Base-by-base conservation (phyloP, 192 early-diverging fungal genomes). In the Entophlyctis luteolus region DNA sequence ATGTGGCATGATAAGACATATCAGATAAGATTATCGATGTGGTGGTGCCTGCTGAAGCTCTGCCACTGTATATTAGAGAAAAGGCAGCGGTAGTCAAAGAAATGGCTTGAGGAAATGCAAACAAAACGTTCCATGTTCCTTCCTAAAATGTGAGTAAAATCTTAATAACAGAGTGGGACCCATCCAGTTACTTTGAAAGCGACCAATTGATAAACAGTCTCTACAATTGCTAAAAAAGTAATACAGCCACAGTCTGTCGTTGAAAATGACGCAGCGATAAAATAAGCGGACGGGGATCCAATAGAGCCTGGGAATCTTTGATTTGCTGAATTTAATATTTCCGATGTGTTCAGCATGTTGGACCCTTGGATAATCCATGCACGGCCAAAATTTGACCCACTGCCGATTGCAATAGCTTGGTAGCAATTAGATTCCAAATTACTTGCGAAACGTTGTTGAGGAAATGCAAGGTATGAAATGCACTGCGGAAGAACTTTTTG, bases 331-430 rank as follows among this genome's bases (percentile, higher is more conserved):
- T 27, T 45, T 45, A 42, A 31, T 10, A 49, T 2, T 49, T 49
- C 60, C n/a, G 47, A 22, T 16, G 28, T 18, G 8, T 34, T 63
- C 10, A 49, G 34, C n/a, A 6, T 29, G 20, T 48, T 48, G n/a
- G 1, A 34, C 8, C 60, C 60, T 34, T 63, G 46, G 20, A 63
- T 32, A 5, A 63, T 10, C 60, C 60, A 63, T 32, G 47, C 60
- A 2, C 47, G n/a, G 32, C 60, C 60, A 18, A 32, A 45, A 32
- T 14, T 33, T 16, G 23, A 6, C 4, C 42, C 46, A 10, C 23
- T n/a, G 6, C 60, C 60, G 16, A 63, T 10, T 12, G 60, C 60
- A 31, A 63, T 10, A 14, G 60, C 60, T 2, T 46, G 60, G 8
- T 20, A 4, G 36, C 60, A 63, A 10, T 16, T 6, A 6, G 50